Base-by-base conservation (phyloP, 1,284 basidiomycete species). In the Tylopilus microsporus region DNA sequence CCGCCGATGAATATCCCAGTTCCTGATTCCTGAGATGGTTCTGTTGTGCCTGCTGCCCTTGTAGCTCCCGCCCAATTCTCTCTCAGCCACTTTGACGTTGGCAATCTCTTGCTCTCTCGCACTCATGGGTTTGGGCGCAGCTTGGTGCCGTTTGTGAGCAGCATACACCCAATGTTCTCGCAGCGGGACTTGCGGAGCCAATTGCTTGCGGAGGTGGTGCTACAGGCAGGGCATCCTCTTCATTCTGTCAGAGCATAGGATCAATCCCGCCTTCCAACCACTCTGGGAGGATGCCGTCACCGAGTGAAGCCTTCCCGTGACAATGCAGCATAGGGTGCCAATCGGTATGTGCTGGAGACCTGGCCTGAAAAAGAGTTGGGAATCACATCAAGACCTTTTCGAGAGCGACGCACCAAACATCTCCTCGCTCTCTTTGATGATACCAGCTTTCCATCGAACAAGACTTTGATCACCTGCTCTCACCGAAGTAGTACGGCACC, bases 101-200 rank as follows among this genome's bases (percentile, higher is more conserved):
- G 80, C 86, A 60, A 94, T 80, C 68, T 94, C 92, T 61, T 85
- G 82, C 74, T 96, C 93, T 36, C 87, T 81, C 0, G 83, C 82
- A 34, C 87, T 91, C 63, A 94, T 78, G 1, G 93, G 93, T 59
- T 90, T 82, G 1, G 91, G 91, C 0, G 91, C 90, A 30, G 81
- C 76, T 39, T 83, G 72, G 68, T 91, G 88, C n/a, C 77, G 81
- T 56, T 82, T 79, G 68, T 95, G 92, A 36, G 83, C 81, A n/a
- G 79, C 78, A 67, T 94, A 92, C 25, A 4, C 63, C 63, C 47
- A 62, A 45, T 8, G 56, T 30, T 39, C 52, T 74, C 43, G 63
- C 49, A 21, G 9, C 47, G 18, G 64, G 60, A 52, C 53, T 58
- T 19, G 70, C 63, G n/a, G 79, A 80, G 19, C 76, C 77, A 49